Percentiles rank a stretch among this genome's conserved stretches.
These are phyloP conservation scores for Penicillium fimorum DNA, from an alignment of 495 filamentous ascomycete genomes.

Conservation along the genomic window DNA sequence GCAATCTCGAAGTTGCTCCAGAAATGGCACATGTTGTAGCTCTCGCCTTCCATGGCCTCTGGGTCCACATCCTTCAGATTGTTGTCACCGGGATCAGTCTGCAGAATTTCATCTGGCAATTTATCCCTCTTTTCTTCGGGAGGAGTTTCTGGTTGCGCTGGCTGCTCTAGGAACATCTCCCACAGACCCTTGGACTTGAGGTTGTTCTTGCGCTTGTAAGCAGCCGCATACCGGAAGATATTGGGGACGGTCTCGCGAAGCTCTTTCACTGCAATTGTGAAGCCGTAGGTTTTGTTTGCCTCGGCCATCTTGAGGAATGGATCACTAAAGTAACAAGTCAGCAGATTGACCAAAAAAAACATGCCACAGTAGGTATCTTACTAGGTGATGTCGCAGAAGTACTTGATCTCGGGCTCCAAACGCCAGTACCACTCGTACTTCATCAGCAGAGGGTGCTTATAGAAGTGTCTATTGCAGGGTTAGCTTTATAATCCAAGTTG, in stretches of 20 bases:
- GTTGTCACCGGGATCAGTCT: constrained; percentile 69
- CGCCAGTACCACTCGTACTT: constrained; percentile 99
- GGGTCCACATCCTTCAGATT: constrained; percentile 77
- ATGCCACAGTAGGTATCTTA: constrained; percentile 46
- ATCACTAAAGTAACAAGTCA: constrained; percentile 59
- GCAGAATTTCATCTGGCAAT: constrained; percentile 80
- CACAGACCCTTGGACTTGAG: constrained; percentile 88
- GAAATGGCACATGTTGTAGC: constrained; percentile 99
- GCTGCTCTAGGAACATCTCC: constrained; percentile 95
- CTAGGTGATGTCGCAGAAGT: constrained; percentile 99
- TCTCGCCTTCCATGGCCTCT: constrained; percentile 95
- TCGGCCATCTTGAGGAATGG: constrained; percentile 92
- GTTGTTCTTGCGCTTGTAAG: constrained; percentile 92
- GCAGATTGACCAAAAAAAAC: constrained; percentile 9
- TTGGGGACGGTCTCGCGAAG: constrained; percentile 97
- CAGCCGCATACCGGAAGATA: constrained; percentile 99
- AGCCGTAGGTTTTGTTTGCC: constrained; percentile 96
- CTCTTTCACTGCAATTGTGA: constrained; percentile 99
- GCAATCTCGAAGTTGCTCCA: constrained; percentile 99
- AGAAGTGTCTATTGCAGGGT: constrained; percentile 71
- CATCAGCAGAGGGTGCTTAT: constrained; percentile 89
- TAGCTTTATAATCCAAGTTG: constrained; percentile 13
- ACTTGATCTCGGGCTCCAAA: constrained; percentile 99
- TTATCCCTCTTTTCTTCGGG: constrained; percentile 64
- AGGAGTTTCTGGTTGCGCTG: constrained; percentile 53